phyloP scores from a whole-genome alignment of 2,329 filamentous ascomycete species.

The Rutstroemia sydowiana region DNA sequence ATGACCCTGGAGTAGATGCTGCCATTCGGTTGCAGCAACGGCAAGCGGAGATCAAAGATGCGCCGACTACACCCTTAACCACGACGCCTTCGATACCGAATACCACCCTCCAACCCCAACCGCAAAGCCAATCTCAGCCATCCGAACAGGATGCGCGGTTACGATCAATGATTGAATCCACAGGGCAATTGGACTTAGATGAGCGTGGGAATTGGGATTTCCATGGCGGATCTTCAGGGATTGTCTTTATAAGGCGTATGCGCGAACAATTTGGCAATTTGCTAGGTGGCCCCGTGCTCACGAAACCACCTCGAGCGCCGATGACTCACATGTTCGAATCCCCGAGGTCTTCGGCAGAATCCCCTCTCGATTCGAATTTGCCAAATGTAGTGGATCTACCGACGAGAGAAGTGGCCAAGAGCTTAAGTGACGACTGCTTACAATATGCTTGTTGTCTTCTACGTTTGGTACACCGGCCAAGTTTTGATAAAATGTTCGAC shows the following conservation, averaged over 20 bases:
- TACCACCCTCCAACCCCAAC: neutral
- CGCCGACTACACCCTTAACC: slow-evolving; percentile 29
- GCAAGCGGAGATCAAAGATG: slow-evolving; percentile 39
- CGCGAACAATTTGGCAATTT: slow-evolving; percentile 79
- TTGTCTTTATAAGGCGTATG: slow-evolving; percentile 81
- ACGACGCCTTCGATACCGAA: neutral
- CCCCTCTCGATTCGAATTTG: slow-evolving; percentile 25
- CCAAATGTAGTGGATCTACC: slow-evolving; percentile 56
- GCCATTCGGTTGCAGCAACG: slow-evolving; percentile 52
- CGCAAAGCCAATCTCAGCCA: slow-evolving; percentile 2
- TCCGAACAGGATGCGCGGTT: slow-evolving; percentile 62
- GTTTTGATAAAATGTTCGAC: slow-evolving; percentile 72
- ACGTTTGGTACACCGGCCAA: slow-evolving; percentile 72
- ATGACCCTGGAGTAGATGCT: slow-evolving; percentile 76
- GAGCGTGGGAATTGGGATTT: slow-evolving; percentile 93
- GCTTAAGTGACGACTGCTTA: slow-evolving; percentile 48
- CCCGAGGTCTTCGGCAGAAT: slow-evolving; percentile 25
- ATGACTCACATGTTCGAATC: slow-evolving; percentile 22
- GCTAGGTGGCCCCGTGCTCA: slow-evolving; percentile 56
- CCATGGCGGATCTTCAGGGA: slow-evolving; percentile 84
- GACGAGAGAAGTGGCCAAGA: slow-evolving; percentile 46
- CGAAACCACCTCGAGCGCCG: slow-evolving; percentile 38
- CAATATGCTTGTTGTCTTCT: slow-evolving; percentile 51
- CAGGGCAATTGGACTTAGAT: slow-evolving; percentile 84
- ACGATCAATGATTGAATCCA: slow-evolving; percentile 90